Base-by-base conservation (phyloP, 148 eudicot species). In the Chenopodium formosanum region DNA sequence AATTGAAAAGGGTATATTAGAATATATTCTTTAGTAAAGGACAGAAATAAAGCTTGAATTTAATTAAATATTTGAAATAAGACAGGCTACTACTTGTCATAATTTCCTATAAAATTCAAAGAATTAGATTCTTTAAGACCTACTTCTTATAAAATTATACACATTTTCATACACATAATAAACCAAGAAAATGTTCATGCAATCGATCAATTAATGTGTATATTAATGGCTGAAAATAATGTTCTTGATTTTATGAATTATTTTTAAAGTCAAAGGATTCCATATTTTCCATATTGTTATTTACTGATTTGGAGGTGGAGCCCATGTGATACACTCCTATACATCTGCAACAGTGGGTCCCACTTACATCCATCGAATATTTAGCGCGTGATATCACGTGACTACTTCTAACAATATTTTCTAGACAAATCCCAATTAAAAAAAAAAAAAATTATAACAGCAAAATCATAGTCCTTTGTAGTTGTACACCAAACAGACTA, bases 251-350 rank as follows among this genome's bases (percentile, higher is more conserved):
- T 53, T 2, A 12, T 56, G 22, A 1, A 16, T 56, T 62, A 62
- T 22, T 62, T 20, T 62, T 62, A 1, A 20, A 62, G 27, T 62
- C 66, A 62, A 62, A 62, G 66, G 66, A 22, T 5, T n/a, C 12
- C 53, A 50, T 13, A 50, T 62, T 25, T 17, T 17, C 16, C 17
- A 56, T 56, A n/a, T 29, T 29, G 72, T 19, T 7, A 70, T 70
- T 70, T 70, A 37, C 48, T 34, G 47, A 70, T 16, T 16, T 34
- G 12, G 53, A 71, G 70, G 75, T 50, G 81, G 81, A 68, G 73
- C 81, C 81, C 81, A 78, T 50, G 74, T 50, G 47, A 78, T 50
- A 78, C 37, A 47, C 64, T 25, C 37, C 58, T 50, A 29, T 7
- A 68, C 65, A 20, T 62, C n/a, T 62, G 25, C 23, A 19, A 9